phyloP scores from a whole-genome alignment of 2,329 filamentous ascomycete genomes.

The Phialemoniopsis sp. region DNA sequence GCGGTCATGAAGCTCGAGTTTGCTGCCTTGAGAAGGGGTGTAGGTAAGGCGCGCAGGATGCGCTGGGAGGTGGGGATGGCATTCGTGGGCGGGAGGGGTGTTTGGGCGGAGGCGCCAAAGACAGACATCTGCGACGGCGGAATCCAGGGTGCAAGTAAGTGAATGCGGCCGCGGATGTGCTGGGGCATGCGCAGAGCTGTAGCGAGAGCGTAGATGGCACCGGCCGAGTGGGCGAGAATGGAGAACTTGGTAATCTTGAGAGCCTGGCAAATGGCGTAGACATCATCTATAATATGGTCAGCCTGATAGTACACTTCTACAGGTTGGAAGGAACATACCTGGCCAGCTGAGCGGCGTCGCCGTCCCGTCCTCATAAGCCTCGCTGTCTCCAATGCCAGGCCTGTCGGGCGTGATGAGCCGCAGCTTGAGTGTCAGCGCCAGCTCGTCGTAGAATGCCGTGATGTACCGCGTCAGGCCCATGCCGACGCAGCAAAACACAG shows the following conservation, averaged over 20 bases:
- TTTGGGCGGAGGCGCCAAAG: conserved; percentile 65
- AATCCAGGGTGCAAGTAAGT: conserved; percentile 94
- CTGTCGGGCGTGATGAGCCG: conserved; percentile 91
- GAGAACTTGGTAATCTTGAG: conserved; percentile 95
- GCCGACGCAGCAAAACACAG: conserved; percentile 93
- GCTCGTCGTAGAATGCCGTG: conserved; percentile 94
- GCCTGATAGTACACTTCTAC: conserved; percentile 7
- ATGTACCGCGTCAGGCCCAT: conserved; percentile 97
- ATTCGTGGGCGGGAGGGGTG: conserved; percentile 68
- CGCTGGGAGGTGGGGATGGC: conserved; percentile 89
- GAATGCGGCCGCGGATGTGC: conserved; percentile 89
- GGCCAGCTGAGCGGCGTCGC: conserved; percentile 92
- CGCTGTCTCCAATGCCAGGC: conserved; percentile 90
- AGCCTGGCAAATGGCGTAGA: conserved; percentile 87
- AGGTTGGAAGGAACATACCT: conserved; percentile 48
- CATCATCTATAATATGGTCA: conserved; percentile 55
- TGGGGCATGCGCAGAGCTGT: conserved; percentile 95
- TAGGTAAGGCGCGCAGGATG: conserved; percentile 84
- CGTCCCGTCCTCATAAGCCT: conserved; percentile 75
- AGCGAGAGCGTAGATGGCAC: conserved; percentile 95
- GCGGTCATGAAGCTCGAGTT: conserved; percentile 95
- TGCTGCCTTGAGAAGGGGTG: conserved; percentile 85
- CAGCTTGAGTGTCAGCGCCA: conserved; percentile 82
- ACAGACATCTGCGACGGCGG: conserved; percentile 89
- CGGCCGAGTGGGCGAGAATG: conserved; percentile 90